Percentiles rank a stretch among this genome's conserved stretches.
Conservation (phyloP, 1,284 basidiomycete genomes). For the Ustilago tritici region DNA sequence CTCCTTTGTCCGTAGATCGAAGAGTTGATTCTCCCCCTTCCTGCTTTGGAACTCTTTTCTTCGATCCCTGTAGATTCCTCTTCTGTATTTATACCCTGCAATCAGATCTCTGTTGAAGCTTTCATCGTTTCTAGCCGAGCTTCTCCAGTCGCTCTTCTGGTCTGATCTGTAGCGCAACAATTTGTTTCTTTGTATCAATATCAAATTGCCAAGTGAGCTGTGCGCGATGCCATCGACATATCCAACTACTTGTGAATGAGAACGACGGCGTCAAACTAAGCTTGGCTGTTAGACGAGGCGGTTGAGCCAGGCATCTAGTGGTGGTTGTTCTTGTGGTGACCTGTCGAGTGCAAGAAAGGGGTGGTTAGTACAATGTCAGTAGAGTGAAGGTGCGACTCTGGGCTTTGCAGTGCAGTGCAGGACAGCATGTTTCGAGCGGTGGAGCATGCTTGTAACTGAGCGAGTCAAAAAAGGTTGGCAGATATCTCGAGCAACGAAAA, state of each 20-base stretch:
- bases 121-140: background rate
- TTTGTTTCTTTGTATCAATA: slow-evolving; percentile 7
- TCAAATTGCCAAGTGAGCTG: slow-evolving; percentile 8
- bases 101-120: background rate
- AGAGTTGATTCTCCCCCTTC: background rate
- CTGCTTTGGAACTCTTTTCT: background rate
- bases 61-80: background rate
- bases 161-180: background rate
- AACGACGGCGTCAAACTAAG: background rate
- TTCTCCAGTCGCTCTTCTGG: background rate
- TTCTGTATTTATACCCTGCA: slow-evolving; percentile 13
- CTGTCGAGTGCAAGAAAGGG: slow-evolving; percentile 18
- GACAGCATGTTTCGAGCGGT: slow-evolving; percentile 1
- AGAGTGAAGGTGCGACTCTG: background rate
- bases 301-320: slow-evolving; percentile 35
- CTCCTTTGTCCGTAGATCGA: slow-evolving; percentile 34
- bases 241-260: background rate
- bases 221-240: slow-evolving; percentile 3
- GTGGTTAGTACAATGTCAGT: slow-evolving; percentile 1
- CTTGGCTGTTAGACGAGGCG: background rate
- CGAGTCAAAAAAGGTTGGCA: background rate
- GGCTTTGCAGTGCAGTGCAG: background rate
- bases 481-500: background rate
- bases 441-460: background rate
- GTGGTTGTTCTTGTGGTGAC: slow-evolving; percentile 61